Percentiles rank a stretch among this genome's conserved stretches.
Conservation (phyloP, 805 yeast genomes). For the Nakazawaea pomicola region DNA sequence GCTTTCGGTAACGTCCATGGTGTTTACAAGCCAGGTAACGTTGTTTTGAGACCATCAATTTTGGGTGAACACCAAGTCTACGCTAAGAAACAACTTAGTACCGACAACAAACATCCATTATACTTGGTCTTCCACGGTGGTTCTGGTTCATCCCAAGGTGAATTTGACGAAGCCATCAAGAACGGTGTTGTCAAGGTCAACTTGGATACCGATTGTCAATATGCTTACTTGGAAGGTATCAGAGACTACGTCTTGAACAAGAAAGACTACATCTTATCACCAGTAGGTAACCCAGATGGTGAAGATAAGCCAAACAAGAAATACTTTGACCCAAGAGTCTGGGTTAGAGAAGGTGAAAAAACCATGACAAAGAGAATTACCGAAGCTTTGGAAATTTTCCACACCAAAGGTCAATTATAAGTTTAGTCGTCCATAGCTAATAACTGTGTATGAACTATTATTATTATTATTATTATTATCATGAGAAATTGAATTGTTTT, state of each 20-base stretch:
- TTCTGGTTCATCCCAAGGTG: constrained; percentile 92
- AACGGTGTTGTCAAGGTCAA: constrained; percentile 98
- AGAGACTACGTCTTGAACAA: constrained; percentile 94
- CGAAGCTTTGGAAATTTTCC: constrained; percentile 83
- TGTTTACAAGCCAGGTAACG: constrained; percentile 99
- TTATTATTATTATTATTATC: too few species aligned
- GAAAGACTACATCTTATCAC: constrained; percentile 87
- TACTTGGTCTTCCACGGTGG: constrained; percentile 99
- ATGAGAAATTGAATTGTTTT: too few species aligned
- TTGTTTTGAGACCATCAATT: constrained; percentile 84
- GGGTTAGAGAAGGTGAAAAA: constrained; percentile 99
- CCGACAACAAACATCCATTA: constrained; percentile 62
- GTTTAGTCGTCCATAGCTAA: too few species aligned
- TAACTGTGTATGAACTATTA: too few species aligned
- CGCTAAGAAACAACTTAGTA: constrained; percentile 64
- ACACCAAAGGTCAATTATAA: constrained; percentile 60
- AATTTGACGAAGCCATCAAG: constrained; percentile 85
- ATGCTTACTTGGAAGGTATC: constrained; percentile 94
- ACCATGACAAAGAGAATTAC: constrained; percentile 86
- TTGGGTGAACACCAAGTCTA: constrained; percentile 93
- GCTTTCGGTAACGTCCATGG: constrained; percentile 99
- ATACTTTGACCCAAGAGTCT: constrained; percentile 99
- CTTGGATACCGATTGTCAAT: constrained; percentile 99
- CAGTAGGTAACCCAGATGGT: constrained; percentile 99
- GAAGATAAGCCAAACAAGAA: constrained; percentile 99